Evolutionary conservation across 2,329 filamentous ascomycete species (phyloP), one percentile per base, ranked within the genome.

Genomic region (Knufia petricola): DNA sequence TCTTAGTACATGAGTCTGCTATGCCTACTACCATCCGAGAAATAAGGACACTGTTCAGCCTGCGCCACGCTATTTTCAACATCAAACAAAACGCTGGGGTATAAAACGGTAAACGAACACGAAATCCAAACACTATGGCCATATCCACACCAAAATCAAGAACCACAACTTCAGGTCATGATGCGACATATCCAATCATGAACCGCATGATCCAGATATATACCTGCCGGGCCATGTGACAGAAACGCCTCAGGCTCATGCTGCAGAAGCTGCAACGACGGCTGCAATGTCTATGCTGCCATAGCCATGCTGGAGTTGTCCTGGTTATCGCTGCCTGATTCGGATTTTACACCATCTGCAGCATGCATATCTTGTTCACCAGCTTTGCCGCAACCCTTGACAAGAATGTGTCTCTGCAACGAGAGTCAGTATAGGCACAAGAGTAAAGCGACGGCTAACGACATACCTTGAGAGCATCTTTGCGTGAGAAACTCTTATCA

Each of bases 401-500:
- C 79, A 12, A 83, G 72, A 53, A 81, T 78, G 63, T 83, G 79
- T 63, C 79, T 72, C 79, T 83, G 63, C 58, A 52, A 50, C 36
- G 51, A 28, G 20, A 50, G 51, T 67, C 51, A 66, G 64, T 24
- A 40, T 42, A 23, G 20, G 19, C 23, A 34, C 46, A 31, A 28
- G 52, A 24, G 32, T 21, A n/a, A 48, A n/a, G 8, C 12, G 13
- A 17, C 21, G n/a, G 42, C 39, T 36, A 2, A 17, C 12, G 37
- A 70, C 79, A 60, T 71, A 96, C 92, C 85, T 96, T 96, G 24
- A 98, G 72, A 8, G 92, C 92, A 66, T 96, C 92, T 64, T 96
- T 96, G 51, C 92, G 77, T 2, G 89, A 95, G 62, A 98, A 98
- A 63, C 86, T 92, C 77, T 96, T 96, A 53, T 94, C 88, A 64